Percentiles rank a stretch among this genome's conserved stretches.
Evolutionary conservation across 192 early-diverging fungal genomes (phyloP).

Genomic region (Martensiomyces pterosporus): DNA sequence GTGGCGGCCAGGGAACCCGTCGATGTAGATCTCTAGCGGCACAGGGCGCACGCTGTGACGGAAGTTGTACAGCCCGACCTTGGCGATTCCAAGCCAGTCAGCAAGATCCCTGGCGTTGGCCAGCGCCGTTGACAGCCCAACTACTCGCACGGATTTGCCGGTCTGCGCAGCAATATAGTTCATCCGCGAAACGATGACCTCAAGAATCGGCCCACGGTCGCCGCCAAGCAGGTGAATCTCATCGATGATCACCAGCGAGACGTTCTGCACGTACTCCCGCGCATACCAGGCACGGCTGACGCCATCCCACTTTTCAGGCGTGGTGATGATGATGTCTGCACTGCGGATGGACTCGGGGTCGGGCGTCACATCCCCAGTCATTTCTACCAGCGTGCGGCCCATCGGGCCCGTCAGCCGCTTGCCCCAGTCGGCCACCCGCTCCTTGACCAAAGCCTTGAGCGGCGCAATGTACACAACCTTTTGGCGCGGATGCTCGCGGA

Average conservation of each 20-base stretch:
- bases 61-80: slow-evolving; percentile 93
- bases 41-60: slow-evolving; percentile 95
- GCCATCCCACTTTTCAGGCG: slow-evolving; percentile 99
- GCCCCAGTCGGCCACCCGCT: slow-evolving; percentile 89
- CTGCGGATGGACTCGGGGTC: slow-evolving; percentile 79
- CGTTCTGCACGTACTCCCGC: slow-evolving; percentile 81
- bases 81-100: slow-evolving; percentile 91
- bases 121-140: slow-evolving; percentile 93
- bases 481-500: slow-evolving; percentile 67
- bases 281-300: slow-evolving; percentile 89
- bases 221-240: slow-evolving; percentile 97
- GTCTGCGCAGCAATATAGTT: slow-evolving; percentile 90
- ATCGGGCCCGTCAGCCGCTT: slow-evolving; percentile 62
- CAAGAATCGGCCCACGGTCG: slow-evolving; percentile 94
- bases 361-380: slow-evolving; percentile 95
- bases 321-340: slow-evolving; percentile 97
- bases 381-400: slow-evolving; percentile 82
- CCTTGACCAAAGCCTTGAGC: slow-evolving; percentile 94
- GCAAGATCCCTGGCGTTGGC: slow-evolving; percentile 95
- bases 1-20: slow-evolving; percentile 93
- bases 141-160: slow-evolving; percentile 74
- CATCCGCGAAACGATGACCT: slow-evolving; percentile 98
- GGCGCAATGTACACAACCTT: slow-evolving; percentile 99
- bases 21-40: slow-evolving; percentile 95
- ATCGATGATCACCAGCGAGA: slow-evolving; percentile 94